These are phyloP conservation scores for Globisporangium parvum DNA, from an alignment of 352 stramenopile genomes.

Conservation along the genomic window DNA sequence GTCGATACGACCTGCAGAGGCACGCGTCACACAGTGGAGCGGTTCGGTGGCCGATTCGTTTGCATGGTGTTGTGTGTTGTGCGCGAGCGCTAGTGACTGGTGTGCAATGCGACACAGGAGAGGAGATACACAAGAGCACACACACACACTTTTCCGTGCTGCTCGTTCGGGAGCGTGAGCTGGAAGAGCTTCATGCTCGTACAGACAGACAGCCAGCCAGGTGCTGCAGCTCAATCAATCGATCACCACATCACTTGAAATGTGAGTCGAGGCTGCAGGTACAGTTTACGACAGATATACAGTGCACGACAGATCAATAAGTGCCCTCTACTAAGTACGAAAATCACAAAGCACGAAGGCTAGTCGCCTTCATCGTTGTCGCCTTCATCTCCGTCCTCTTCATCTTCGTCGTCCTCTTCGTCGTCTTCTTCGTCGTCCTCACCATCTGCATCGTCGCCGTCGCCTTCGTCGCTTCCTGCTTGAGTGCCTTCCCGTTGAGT, in stretches of 20 bases:
- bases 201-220: too few species aligned
- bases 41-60: too few species aligned
- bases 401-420: constrained; percentile 11
- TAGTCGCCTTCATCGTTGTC: neutral
- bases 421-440: constrained; percentile 10
- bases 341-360: neutral
- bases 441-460: constrained; percentile 11
- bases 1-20: constrained; percentile 51
- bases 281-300: neutral
- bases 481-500: neutral
- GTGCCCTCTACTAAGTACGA: neutral
- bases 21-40: neutral
- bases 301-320: neutral
- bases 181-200: constrained; percentile 83
- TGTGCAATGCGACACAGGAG: neutral
- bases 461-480: constrained; percentile 6
- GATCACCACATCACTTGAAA: neutral
- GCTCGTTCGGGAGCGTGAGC: constrained; percentile 80
- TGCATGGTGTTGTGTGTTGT: too few species aligned
- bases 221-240: neutral
- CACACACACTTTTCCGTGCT: constrained; percentile 57
- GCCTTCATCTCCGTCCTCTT: constrained; percentile 11
- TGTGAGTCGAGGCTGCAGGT: neutral
- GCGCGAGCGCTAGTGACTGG: too few species aligned
- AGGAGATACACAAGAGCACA: neutral